phyloP scores from a whole-genome alignment of 2,329 filamentous ascomycete genomes.

The Penicillium hesseltinei region DNA sequence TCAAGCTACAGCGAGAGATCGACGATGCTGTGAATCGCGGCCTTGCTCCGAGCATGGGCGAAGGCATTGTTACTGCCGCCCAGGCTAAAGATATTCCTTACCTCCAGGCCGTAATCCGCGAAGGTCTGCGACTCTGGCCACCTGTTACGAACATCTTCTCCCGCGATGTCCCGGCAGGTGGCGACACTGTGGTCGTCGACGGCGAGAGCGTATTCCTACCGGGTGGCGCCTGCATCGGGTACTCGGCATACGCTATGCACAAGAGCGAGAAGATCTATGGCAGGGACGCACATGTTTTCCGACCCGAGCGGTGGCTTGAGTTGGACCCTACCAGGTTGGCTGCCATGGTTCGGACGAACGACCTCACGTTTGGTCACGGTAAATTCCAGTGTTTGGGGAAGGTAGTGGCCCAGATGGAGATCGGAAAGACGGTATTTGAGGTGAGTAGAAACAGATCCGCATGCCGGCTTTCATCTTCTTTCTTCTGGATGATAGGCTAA shows the following conservation, averaged over 20 bases:
- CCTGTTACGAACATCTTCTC: constrained; percentile 19
- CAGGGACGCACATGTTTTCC: constrained; percentile 16
- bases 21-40: constrained; percentile 14
- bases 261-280: constrained; percentile 17
- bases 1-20: constrained; percentile 20
- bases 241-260: constrained; percentile 19
- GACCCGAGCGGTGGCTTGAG: constrained; percentile 19
- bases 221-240: constrained; percentile 13
- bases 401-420: constrained; percentile 18
- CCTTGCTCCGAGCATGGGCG: neutral
- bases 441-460: constrained; percentile 1
- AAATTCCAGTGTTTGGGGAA: constrained; percentile 21
- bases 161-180: constrained; percentile 15
- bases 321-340: constrained; percentile 11
- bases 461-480: neutral
- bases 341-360: constrained; percentile 15
- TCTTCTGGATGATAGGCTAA: neutral
- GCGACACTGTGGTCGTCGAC: constrained; percentile 15
- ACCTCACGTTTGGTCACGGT: constrained; percentile 18
- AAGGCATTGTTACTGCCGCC: constrained; percentile 16
- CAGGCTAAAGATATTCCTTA: constrained; percentile 30
- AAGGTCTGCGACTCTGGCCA: constrained; percentile 25
- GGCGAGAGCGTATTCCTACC: constrained; percentile 19
- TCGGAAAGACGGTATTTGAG: constrained; percentile 18
- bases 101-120: constrained; percentile 30